These are phyloP conservation scores for Ensete glaucum DNA, from an alignment of 176 grass and related monocot species.

Conservation along the genomic window DNA sequence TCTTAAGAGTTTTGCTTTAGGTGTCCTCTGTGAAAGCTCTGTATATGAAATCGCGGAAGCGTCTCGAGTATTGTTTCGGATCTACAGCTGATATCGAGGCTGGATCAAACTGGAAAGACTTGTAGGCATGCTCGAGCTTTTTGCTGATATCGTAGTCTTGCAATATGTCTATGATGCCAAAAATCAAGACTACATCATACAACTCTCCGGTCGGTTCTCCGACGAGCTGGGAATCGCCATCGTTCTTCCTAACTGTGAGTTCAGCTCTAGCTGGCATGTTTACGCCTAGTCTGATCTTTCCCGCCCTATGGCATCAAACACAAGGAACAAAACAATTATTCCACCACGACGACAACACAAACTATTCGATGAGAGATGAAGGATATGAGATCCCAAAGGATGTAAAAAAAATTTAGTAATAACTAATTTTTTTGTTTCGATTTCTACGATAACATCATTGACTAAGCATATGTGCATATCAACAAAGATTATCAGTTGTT, in stretches of 20 bases:
- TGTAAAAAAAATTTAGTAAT: too few relatives aligned
- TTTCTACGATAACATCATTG: too few relatives aligned
- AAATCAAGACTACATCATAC: constrained; percentile 33
- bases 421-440: too few relatives aligned
- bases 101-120: constrained; percentile 32
- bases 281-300: constrained; percentile 20
- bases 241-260: constrained; percentile 13
- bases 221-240: constrained; percentile 13
- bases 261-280: constrained; percentile 33
- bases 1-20: constrained; percentile 1
- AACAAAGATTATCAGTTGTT: too few relatives aligned
- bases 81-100: constrained; percentile 40
- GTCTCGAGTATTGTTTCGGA: constrained; percentile 32
- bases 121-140: constrained; percentile 35
- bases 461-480: too few relatives aligned
- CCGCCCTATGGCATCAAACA: constrained; percentile 5
- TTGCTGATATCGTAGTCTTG: constrained; percentile 28
- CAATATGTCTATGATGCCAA: constrained; percentile 37
- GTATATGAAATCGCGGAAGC: constrained; percentile 36
- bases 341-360: too few relatives aligned
- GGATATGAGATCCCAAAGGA: too few relatives aligned
- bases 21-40: constrained; percentile 30
- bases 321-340: too few relatives aligned
- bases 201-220: constrained; percentile 33
- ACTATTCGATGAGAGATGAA: too few relatives aligned